Conservation (phyloP, 2,329 filamentous ascomycete species). For the Epichloe uncinata region DNA sequence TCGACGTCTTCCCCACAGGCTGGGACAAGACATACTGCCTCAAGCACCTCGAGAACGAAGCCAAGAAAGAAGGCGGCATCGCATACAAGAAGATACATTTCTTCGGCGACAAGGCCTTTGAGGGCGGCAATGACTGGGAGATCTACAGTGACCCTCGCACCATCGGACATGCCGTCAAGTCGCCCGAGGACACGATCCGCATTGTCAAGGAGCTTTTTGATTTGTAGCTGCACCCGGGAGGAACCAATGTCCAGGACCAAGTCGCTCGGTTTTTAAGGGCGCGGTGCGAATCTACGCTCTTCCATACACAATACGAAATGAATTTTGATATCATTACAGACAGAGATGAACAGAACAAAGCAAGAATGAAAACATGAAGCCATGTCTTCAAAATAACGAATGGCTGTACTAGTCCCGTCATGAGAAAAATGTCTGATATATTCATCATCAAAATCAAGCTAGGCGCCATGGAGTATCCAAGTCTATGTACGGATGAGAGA, state of each 20-base stretch:
- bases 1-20: constrained; percentile 90
- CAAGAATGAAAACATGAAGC: too few species aligned
- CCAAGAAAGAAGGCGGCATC: constrained; percentile 53
- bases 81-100: constrained; percentile 86
- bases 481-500: background rate
- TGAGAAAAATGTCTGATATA: too few species aligned
- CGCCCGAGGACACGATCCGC: constrained; percentile 69
- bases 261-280: too few species aligned
- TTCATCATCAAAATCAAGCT: too few species aligned
- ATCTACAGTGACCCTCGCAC: constrained; percentile 76
- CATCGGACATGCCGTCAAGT: constrained; percentile 70
- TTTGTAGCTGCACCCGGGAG: constrained; percentile 27
- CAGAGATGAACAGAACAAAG: too few species aligned
- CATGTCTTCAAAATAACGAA: too few species aligned
- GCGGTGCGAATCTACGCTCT: too few species aligned
- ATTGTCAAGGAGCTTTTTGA: constrained; percentile 72
- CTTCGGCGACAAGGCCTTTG: constrained; percentile 90
- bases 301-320: too few species aligned
- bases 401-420: too few species aligned
- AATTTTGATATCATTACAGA: too few species aligned
- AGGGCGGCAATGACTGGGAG: constrained; percentile 91
- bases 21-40: constrained; percentile 99
- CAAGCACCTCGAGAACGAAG: constrained; percentile 71
- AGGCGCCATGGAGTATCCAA: background rate
- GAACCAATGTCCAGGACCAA: too few species aligned